Evolutionary conservation across 495 filamentous ascomycete genomes (phyloP).

Genomic region (Hypoxylon cercidicola): DNA sequence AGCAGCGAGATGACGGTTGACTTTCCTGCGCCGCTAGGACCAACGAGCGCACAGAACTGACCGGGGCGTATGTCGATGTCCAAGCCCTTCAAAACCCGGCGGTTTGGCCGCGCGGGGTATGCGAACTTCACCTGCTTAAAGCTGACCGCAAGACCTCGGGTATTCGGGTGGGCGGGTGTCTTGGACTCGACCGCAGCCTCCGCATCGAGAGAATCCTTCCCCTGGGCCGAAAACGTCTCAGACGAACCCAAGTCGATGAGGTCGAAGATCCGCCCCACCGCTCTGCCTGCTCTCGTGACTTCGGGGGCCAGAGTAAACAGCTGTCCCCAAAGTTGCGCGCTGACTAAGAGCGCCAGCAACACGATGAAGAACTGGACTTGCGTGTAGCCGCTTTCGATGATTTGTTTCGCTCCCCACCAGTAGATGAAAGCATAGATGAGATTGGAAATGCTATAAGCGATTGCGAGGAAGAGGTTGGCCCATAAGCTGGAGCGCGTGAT

Average conservation of each 20-base stretch:
- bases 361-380: constrained; percentile 74
- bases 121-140: constrained; percentile 66
- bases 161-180: constrained; percentile 24
- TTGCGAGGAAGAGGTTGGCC: constrained; percentile 63
- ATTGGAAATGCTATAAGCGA: constrained; percentile 63
- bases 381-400: constrained; percentile 65
- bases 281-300: constrained; percentile 64
- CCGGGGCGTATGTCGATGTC: constrained; percentile 65
- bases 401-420: constrained; percentile 71
- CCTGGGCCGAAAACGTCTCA: constrained; percentile 30
- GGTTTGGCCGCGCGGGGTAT: constrained; percentile 68
- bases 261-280: constrained; percentile 59
- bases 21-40: constrained; percentile 70
- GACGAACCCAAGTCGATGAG: constrained; percentile 58
- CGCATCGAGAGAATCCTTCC: constrained; percentile 24
- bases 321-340: constrained; percentile 71
- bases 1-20: constrained; percentile 68
- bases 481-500: constrained; percentile 58
- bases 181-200: constrained; percentile 41
- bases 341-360: constrained; percentile 68
- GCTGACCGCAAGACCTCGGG: constrained; percentile 56
- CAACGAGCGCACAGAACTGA: constrained; percentile 69
- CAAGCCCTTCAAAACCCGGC: constrained; percentile 63
- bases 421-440: constrained; percentile 73
- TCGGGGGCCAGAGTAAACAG: constrained; percentile 73